Percentiles rank a stretch among this genome's conserved stretches.
Evolutionary conservation across 2,329 filamentous ascomycete species (phyloP).

Genomic region (Coniochaeta sp.): DNA sequence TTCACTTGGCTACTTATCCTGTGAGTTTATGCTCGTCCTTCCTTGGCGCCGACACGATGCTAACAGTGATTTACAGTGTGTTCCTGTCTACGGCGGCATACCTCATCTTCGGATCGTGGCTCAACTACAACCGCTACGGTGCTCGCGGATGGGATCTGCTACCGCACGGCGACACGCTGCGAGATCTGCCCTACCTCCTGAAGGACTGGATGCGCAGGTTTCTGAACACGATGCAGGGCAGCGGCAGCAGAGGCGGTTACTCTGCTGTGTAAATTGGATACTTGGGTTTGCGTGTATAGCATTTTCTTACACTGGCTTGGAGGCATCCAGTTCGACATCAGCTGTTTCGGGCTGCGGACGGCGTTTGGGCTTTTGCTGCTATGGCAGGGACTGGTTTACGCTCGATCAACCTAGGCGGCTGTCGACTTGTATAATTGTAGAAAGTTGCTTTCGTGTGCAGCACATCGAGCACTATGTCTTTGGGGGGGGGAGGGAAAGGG

Average conservation of each 20-base stretch:
- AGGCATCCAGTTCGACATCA: not conserved
- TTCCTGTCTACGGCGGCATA: slow-evolving; percentile 85
- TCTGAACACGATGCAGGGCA: slow-evolving; percentile 75
- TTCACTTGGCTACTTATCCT: slow-evolving; percentile 96
- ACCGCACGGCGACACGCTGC: slow-evolving; percentile 85
- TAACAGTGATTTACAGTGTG: slow-evolving; percentile 48
- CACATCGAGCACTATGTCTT: not conserved
- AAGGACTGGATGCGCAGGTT: slow-evolving; percentile 81
- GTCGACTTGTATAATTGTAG: not conserved
- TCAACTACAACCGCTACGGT: slow-evolving; percentile 97
- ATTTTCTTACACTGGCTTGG: not conserved
- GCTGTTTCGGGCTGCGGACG: not conserved
- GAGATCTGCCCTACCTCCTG: slow-evolving; percentile 85
- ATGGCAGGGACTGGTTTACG: not conserved
- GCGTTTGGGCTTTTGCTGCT: not conserved
- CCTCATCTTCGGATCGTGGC: slow-evolving; percentile 96
- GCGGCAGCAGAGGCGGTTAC: slow-evolving; percentile 82
- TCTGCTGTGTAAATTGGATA: slow-evolving; percentile 65
- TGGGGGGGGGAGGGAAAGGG: no score
- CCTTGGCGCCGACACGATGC: slow-evolving; percentile 1
- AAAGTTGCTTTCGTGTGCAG: not conserved
- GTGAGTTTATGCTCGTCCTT: slow-evolving; percentile 44
- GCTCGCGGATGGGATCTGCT: slow-evolving; percentile 92
- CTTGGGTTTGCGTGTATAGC: not conserved
- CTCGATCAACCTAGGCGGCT: not conserved